These are phyloP conservation scores for Blastomyces silverae DNA, from an alignment of 2,329 filamentous ascomycete species.

Conservation along the genomic window DNA sequence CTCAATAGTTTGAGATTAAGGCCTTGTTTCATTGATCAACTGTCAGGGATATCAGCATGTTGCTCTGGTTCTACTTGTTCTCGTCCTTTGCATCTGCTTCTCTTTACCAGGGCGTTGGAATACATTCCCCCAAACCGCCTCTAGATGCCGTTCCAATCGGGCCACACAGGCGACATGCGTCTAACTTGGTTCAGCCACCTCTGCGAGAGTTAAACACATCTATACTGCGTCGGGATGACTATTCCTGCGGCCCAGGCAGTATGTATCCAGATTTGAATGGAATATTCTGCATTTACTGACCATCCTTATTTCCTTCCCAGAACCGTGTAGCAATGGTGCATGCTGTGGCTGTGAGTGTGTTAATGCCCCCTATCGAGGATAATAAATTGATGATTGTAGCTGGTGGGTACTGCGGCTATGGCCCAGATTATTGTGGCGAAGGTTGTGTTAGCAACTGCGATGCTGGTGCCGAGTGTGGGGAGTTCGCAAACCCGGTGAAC, in stretches of 20 bases:
- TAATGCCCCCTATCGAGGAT: background rate
- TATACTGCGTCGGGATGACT: slow-evolving; percentile 1
- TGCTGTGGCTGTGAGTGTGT: slow-evolving; percentile 9
- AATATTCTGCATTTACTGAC: background rate
- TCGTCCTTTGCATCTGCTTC: background rate
- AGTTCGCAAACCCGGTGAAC: slow-evolving; percentile 22
- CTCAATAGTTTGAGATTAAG: background rate
- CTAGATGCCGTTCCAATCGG: background rate
- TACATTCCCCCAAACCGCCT: background rate
- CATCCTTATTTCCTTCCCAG: background rate
- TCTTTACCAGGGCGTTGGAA: background rate
- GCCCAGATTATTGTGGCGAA: slow-evolving; percentile 22
- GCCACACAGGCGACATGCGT: background rate
- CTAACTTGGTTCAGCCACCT: background rate
- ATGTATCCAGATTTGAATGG: background rate
- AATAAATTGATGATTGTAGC: slow-evolving; percentile 1
- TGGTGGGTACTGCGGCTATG: slow-evolving; percentile 20
- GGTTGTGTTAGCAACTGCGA: slow-evolving; percentile 32
- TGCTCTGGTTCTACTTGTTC: background rate
- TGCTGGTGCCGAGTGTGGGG: slow-evolving; percentile 35
- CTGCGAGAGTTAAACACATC: background rate
- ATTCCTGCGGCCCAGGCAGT: slow-evolving; percentile 1
- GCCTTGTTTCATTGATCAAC: background rate
- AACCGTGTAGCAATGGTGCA: slow-evolving; percentile 8
- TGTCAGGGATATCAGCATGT: background rate